phyloP scores from a whole-genome alignment of 805 yeast genomes.

The Teunomyces aglyptinius region DNA sequence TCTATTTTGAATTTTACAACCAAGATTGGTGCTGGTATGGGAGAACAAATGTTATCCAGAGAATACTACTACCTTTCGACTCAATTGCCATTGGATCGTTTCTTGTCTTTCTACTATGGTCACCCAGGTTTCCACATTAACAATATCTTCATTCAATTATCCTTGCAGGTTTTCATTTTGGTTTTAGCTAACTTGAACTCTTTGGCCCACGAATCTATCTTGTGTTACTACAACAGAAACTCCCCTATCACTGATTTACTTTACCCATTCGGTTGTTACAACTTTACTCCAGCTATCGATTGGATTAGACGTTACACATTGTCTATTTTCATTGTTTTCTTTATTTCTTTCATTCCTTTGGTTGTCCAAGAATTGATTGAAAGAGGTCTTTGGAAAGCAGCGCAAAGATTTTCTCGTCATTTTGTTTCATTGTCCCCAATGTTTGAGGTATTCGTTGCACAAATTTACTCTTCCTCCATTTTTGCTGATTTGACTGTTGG shows the following conservation, averaged over 20 bases:
- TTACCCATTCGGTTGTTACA: slow-evolving; percentile 71
- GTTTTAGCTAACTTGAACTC: slow-evolving; percentile 69
- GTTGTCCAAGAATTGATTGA: slow-evolving; percentile 78
- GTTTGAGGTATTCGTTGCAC: slow-evolving; percentile 82
- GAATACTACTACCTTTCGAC: slow-evolving; percentile 82
- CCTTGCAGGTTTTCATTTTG: slow-evolving; percentile 69
- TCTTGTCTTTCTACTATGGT: slow-evolving; percentile 80
- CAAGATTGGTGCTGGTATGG: slow-evolving; percentile 92
- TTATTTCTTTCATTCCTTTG: slow-evolving; percentile 76
- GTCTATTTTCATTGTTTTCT: slow-evolving; percentile 79
- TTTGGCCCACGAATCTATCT: slow-evolving; percentile 67
- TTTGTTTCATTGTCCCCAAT: slow-evolving; percentile 70
- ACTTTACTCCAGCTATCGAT: slow-evolving; percentile 68
- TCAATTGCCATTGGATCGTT: slow-evolving; percentile 75
- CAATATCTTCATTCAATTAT: slow-evolving; percentile 72
- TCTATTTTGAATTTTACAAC: slow-evolving; percentile 83
- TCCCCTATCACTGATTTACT: slow-evolving; percentile 65
- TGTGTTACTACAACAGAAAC: slow-evolving; percentile 65
- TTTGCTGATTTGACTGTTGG: slow-evolving; percentile 73
- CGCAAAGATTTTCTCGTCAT: slow-evolving; percentile 68
- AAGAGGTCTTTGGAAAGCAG: slow-evolving; percentile 76
- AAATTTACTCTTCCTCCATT: slow-evolving; percentile 70
- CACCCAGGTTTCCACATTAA: slow-evolving; percentile 87
- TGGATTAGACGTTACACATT: slow-evolving; percentile 81
- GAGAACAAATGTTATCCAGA: slow-evolving; percentile 83